Evolutionary conservation across 73 alveolate genomes (phyloP).

Genomic region (Urostyla sp.): DNA sequence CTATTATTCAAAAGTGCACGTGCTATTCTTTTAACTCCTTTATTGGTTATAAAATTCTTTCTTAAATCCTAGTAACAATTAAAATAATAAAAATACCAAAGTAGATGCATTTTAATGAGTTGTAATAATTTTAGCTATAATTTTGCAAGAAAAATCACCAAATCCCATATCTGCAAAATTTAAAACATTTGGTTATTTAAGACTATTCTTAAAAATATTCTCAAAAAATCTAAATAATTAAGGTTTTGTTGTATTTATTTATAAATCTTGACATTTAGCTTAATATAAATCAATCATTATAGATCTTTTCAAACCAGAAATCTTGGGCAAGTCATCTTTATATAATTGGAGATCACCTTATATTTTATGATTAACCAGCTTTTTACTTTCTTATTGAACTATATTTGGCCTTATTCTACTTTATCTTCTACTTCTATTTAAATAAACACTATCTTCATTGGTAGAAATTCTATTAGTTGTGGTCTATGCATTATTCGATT

Average conservation of each 20-base stretch:
- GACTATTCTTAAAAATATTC: background rate
- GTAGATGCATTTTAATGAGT: background rate
- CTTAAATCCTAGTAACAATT: slow-evolving; percentile 21
- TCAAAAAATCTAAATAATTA: slow-evolving; percentile 38
- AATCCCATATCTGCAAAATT: slow-evolving; percentile 35
- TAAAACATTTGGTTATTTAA: background rate
- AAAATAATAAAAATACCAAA: slow-evolving; percentile 4
- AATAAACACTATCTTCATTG: background rate
- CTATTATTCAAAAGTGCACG: background rate
- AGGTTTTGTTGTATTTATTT: background rate
- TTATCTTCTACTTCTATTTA: background rate
- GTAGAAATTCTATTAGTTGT: background rate
- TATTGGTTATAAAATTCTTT: slow-evolving; percentile 30
- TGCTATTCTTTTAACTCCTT: slow-evolving; percentile 3
- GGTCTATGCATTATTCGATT: too few species aligned
- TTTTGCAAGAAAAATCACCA: background rate
- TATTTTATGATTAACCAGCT: background rate
- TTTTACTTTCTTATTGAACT: background rate
- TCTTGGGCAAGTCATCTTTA: background rate
- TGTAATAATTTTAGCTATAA: slow-evolving; percentile 13
- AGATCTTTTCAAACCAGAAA: background rate
- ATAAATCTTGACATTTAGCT: slow-evolving; percentile 19
- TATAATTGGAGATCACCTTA: background rate
- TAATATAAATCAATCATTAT: background rate
- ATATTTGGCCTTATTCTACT: background rate